These are phyloP conservation scores for Yamadazyma aaseri DNA, from an alignment of 1,139 yeast species.

Conservation along the genomic window DNA sequence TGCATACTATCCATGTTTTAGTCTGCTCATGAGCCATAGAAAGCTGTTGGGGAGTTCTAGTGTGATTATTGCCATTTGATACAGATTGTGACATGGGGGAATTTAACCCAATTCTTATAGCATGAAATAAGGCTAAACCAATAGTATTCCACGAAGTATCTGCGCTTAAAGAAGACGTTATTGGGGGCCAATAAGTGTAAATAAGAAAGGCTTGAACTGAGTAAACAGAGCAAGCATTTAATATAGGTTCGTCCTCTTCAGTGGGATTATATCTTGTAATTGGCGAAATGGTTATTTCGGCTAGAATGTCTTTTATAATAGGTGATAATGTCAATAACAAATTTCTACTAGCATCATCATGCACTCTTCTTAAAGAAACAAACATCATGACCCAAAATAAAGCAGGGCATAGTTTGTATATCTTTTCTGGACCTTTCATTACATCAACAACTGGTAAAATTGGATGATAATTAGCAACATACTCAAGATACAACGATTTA, in stretches of 20 bases:
- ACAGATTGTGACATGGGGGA: conserved; percentile 33
- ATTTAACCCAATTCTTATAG: conserved; percentile 87
- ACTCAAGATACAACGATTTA: conserved; percentile 64
- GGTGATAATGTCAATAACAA: conserved; percentile 60
- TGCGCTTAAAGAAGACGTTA: conserved; percentile 89
- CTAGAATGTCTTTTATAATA: conserved; percentile 69
- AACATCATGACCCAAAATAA: conserved; percentile 93
- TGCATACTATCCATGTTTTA: conserved; percentile 92
- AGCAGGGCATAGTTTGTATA: conserved; percentile 78
- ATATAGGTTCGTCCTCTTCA: conserved; percentile 72
- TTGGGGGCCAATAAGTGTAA: conserved; percentile 93
- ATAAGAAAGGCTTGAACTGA: conserved; percentile 90
- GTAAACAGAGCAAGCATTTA: conserved; percentile 89
- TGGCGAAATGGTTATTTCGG: conserved; percentile 88
- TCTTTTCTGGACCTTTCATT: conserved; percentile 73
- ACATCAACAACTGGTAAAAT: conserved; percentile 87
- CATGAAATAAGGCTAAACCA: conserved; percentile 89
- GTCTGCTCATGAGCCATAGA: conserved; percentile 70
- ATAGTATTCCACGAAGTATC: conserved; percentile 95
- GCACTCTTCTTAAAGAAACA: conserved; percentile 67
- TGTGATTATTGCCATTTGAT: conserved; percentile 6
- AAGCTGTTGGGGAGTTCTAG: conserved; percentile 27
- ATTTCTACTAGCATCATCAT: conserved; percentile 34
- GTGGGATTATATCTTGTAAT: conserved; percentile 78
- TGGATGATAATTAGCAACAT: conserved; percentile 72